Base-by-base conservation (phyloP, 805 yeast genomes). In the Suhomyces vadensis region DNA sequence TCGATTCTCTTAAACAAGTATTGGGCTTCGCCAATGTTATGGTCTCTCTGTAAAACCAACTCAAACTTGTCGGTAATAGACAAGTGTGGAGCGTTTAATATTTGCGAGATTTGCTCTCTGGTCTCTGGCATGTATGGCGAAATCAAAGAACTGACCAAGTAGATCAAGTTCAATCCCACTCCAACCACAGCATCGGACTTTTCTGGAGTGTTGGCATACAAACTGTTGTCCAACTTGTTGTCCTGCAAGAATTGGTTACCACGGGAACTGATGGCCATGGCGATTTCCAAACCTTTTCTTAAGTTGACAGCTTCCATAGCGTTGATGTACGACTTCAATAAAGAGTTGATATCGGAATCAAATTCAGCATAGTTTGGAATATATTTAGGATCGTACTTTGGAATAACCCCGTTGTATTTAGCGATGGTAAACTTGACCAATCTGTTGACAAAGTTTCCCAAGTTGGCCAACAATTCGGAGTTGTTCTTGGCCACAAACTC, bases 241-340 rank as follows among this genome's bases (percentile, higher is more conserved):
- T 92, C 99, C 72, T 94, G 99, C 64, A 94, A 78, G 77, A 92
- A 94, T 65, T 77, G 86, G 71, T 94, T 94, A 67, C 99, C 99
- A 57, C 96, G 82, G 16, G 95, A 81, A 46, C 96, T 86, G 45
- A 94, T 73, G 24, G 87, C 76, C 97, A 94, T 90, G 49, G 96
- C 96, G 29, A 82, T 66, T 65, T 91, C 98, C 51, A 92, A 75
- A 63, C 97, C 98, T 60, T 82, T 85, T 68, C 97, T 85, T 59
- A 89, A 78, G 61, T 81, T 87, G 38, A 82, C 87, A 26, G 75
- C 75, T 63, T 88, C 96, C 86, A 91, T 77, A 54, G 82, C 83
- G 13, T 74, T 73, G 50, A 81, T 75, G 71, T 90, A 94, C 35
- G 70, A 71, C 24, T 64, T 58, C 54, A 94, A 67, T 40, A 89